Evolutionary conservation across 1,139 yeast species (phyloP).

Genomic region (Arxiozyma bovina): DNA sequence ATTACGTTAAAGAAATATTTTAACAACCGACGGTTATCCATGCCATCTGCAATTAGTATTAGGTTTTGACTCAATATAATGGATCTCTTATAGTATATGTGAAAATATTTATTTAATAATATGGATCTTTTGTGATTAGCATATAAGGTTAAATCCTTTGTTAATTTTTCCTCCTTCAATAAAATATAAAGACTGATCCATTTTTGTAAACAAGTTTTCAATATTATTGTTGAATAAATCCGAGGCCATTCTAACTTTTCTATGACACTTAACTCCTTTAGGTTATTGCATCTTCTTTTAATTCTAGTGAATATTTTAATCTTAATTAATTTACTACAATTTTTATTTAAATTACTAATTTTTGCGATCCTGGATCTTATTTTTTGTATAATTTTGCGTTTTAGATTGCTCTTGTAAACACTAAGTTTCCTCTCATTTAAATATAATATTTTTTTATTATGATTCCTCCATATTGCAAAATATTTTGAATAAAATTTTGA

Average conservation of each 20-base stretch:
- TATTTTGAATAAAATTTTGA: neutral
- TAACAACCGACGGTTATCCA: conserved; percentile 6
- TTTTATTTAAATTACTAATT: too few species aligned
- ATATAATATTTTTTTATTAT: too few species aligned
- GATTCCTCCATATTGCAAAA: neutral
- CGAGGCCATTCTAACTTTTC: neutral
- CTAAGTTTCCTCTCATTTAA: neutral
- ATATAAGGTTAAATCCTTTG: neutral
- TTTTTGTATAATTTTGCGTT: neutral
- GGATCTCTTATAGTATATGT: neutral
- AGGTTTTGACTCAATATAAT: neutral
- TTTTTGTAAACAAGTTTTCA: neutral
- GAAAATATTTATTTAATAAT: conserved; percentile 3
- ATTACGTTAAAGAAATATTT: conserved; percentile 9
- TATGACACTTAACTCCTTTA: too few species aligned
- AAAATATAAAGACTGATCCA: neutral
- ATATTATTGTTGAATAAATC: neutral
- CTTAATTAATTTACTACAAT: too few species aligned
- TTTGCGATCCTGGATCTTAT: neutral
- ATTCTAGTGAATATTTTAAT: too few species aligned
- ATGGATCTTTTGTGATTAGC: neutral
- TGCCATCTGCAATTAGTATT: neutral
- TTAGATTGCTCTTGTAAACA: neutral
- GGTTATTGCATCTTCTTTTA: neutral
- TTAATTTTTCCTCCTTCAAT: neutral